Base-by-base conservation (phyloP, 495 filamentous ascomycete genomes). In the Podospora comata region DNA sequence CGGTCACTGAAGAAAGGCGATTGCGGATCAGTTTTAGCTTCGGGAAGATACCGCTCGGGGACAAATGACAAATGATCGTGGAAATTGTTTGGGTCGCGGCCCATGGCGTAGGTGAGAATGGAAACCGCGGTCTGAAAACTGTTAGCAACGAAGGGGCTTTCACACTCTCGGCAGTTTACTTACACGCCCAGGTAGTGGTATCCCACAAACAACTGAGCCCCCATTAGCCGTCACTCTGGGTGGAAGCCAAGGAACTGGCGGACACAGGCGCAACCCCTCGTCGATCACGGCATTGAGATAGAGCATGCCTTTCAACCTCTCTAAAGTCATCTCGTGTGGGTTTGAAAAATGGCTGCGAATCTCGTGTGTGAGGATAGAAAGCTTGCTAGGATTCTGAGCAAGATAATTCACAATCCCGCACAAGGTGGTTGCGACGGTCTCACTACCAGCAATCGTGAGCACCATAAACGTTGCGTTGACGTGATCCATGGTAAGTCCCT, bases 351-450 rank as follows among this genome's bases (percentile, higher is more conserved):
- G 56, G 13, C 68, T 64, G 7, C 85, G 79, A 20, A 89, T 76
- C 60, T 88, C 86, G 0, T 66, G 3, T 1, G 68, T 64, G 2
- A 87, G 73, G 27, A 67, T 77, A 6, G 61, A 57, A 67, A 85
- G 74, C 26, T 75, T 74, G 0, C 75, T 71, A 2, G 79, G 77
- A 55, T 84, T 70, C 5, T 77, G 75, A 15, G 85, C 75, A 0
- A 89, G 80, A 54, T 84, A 80, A 59, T 79, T 88, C 23, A 85
- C 76, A 5, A 77, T 78, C 2, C 83, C 87, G 0, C 75, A 72
- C 3, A 87, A 68, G 1, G 80, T 66, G 6, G 81, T 83, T 0
- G 85, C 83, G 1, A 83, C 85, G 0, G 86, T 88, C 71, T 89
- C 87, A 70, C 84, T 87, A 1, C 86, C 86, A 0, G 86, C 77